Base-by-base conservation (phyloP, 2,329 filamentous ascomycete genomes). In the Taxawa tesnikishii region DNA sequence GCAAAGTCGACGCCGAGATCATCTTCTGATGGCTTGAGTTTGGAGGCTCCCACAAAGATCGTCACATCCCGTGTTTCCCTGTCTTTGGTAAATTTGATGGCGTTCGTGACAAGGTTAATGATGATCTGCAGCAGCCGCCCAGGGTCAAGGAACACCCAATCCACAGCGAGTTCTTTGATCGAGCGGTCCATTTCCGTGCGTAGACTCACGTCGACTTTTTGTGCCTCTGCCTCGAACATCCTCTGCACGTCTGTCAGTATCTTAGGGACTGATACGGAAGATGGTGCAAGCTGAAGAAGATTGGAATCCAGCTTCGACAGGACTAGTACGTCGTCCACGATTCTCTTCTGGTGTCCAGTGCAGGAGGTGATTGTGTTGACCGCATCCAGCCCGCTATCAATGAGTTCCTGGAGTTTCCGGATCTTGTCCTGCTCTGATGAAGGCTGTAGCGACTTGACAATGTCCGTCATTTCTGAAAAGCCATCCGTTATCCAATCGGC, bases 251-350 rank as follows among this genome's bases (percentile, higher is more conserved):
- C 50, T 6, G 41, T 40, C n/a, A 60, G 41, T 2, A 63, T 42
- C 21, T 50, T 50, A 2, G 50, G 39, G 1, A 53, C 48, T 31
- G 54, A 51, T 3, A 58, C 53, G 15, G 49, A 48, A 30, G 55
- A 54, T 0, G 62, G 58, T 3, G 56, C 58, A 18, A 64, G 58
- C 5, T 55, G 47, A 8, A 53, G 39, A 24, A 51, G 37, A 6
- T 46, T 37, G 2, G 48, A 48, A 15, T 53, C 49, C 5, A 52
- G 40, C 11, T 48, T 62, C 2, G 53, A 58, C 11, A 65, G 41
- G 2, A 59, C 64, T 18, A 65, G 41, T 0, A 65, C 55, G 34
- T 65, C 62, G 36, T 65, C 60, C 4, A 65, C 61, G 26, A 65
- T 64, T 5, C 58, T 47, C 37, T 45, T 48, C 30, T 50, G 47